Conservation (phyloP, 495 filamentous ascomycete species). For the Trichoderma gamsii region DNA sequence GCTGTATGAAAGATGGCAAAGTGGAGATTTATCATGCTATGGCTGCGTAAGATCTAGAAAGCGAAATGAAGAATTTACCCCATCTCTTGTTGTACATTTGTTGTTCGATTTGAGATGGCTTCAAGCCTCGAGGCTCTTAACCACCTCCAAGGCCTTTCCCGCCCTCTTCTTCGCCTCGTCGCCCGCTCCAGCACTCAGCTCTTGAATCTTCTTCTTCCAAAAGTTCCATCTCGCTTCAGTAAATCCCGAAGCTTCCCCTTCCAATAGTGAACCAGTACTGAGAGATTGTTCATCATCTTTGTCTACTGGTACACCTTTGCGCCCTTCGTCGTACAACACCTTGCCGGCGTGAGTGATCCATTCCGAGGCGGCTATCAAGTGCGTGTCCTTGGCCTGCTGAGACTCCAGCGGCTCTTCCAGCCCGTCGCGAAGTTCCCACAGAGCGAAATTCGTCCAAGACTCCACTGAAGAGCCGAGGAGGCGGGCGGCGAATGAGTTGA, state of each 20-base stretch:
- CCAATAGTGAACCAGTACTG: neutral
- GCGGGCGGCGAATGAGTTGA: conserved; percentile 15
- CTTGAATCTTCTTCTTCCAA: neutral
- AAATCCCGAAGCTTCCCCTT: neutral
- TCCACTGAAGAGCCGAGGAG: neutral
- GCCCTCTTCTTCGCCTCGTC: conserved; percentile 7
- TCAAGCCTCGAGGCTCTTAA: conserved; percentile 5
- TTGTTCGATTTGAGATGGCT: neutral
- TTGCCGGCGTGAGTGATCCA: conserved; percentile 5
- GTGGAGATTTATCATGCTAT: too few species aligned
- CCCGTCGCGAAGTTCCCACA: conserved; percentile 9
- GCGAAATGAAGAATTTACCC: neutral
- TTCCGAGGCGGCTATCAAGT: neutral
- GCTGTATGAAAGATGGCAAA: too few species aligned
- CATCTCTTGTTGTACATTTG: neutral
- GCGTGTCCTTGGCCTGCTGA: neutral
- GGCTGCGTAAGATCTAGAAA: neutral
- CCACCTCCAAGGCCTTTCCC: neutral
- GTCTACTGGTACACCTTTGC: neutral
- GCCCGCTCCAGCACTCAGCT: neutral
- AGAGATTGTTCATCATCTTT: neutral
- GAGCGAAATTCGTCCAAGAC: conserved; percentile 10
- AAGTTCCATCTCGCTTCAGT: neutral
- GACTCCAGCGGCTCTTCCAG: neutral
- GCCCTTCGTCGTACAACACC: conserved; percentile 3